phyloP scores from a whole-genome alignment of 495 filamentous ascomycete genomes.

The Tuber microsphaerosporum region DNA sequence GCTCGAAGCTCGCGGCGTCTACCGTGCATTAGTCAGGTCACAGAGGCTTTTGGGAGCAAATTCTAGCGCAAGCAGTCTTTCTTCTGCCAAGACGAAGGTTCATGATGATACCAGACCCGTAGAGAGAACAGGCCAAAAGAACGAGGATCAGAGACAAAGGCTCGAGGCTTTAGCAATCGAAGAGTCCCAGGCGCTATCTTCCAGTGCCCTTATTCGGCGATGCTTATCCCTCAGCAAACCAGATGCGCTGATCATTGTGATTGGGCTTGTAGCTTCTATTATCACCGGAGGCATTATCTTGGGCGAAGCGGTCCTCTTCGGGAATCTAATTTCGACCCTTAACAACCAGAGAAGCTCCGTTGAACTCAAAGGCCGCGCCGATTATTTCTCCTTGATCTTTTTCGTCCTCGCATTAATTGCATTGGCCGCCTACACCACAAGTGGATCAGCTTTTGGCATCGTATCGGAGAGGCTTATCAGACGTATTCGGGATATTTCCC shows the following conservation, averaged over 20 bases:
- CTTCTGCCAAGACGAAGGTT: slow-evolving; percentile 28
- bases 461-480: slow-evolving; percentile 48
- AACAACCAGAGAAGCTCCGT: slow-evolving; percentile 29
- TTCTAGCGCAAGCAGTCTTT: slow-evolving; percentile 29
- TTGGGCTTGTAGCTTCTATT: slow-evolving; percentile 41
- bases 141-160: background rate
- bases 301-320: slow-evolving; percentile 50
- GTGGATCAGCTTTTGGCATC: slow-evolving; percentile 48
- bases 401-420: slow-evolving; percentile 50
- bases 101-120: slow-evolving; percentile 13
- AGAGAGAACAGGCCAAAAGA: slow-evolving; percentile 7
- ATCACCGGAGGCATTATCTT: slow-evolving; percentile 47
- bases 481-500: slow-evolving; percentile 46
- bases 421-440: slow-evolving; percentile 46
- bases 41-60: slow-evolving; percentile 29
- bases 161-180: background rate
- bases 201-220: slow-evolving; percentile 15
- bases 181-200: slow-evolving; percentile 4
- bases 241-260: slow-evolving; percentile 25
- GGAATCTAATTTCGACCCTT: slow-evolving; percentile 46
- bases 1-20: slow-evolving; percentile 45
- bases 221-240: slow-evolving; percentile 33
- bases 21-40: slow-evolving; percentile 45
- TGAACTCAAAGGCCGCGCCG: slow-evolving; percentile 39
- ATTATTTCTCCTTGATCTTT: slow-evolving; percentile 52